phyloP scores from a whole-genome alignment of 805 yeast species.

The Candida endomychidarum region DNA sequence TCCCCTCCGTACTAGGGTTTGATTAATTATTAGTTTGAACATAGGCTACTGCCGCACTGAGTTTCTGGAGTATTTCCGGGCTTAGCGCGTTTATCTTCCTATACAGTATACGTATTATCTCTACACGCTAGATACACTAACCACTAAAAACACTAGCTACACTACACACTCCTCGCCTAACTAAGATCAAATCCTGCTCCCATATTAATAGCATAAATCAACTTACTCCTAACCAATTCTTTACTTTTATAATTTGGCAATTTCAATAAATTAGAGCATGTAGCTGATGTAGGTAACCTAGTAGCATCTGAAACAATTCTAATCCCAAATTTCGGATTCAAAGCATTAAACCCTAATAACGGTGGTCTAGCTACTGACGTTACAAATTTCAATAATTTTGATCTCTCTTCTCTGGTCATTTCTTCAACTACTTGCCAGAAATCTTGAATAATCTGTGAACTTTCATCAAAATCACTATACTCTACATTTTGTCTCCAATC shows the following conservation, averaged over 20 bases:
- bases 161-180: too few species aligned
- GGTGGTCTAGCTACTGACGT: constrained; percentile 94
- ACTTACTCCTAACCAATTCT: constrained; percentile 54
- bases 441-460: constrained; percentile 57
- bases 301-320: constrained; percentile 55
- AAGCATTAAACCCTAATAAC: constrained; percentile 73
- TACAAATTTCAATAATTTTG: constrained; percentile 76
- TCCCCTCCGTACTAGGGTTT: too few species aligned
- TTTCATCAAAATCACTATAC: constrained; percentile 62
- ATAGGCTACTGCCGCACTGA: neutral
- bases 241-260: constrained; percentile 79
- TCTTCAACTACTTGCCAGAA: constrained; percentile 80
- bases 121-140: too few species aligned
- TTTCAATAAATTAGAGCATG: constrained; percentile 86
- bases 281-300: constrained; percentile 86
- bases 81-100: too few species aligned
- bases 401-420: constrained; percentile 59
- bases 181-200: constrained; percentile 88
- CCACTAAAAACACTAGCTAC: too few species aligned
- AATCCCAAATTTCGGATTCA: constrained; percentile 80
- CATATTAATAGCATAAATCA: constrained; percentile 75
- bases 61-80: too few species aligned
- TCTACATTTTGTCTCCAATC: constrained; percentile 66
- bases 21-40: neutral
- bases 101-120: too few species aligned